Evolutionary conservation across 331 rosid species (phyloP).

Genomic region (Erythrophleum ivorense): DNA sequence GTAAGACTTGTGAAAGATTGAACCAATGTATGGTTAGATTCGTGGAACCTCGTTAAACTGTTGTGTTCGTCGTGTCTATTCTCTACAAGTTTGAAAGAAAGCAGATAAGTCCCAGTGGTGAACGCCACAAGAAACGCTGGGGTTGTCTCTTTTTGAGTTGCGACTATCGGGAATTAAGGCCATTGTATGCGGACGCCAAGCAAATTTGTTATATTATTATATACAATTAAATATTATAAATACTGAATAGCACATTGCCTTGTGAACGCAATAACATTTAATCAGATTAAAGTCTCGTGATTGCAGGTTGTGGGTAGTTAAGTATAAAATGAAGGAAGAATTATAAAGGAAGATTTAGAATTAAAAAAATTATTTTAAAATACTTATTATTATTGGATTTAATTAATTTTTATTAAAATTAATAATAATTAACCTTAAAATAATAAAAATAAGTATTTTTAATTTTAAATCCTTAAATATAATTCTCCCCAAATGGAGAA

Average conservation of each 20-base stretch:
- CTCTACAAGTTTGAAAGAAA: slow-evolving; percentile 31
- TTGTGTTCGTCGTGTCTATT: neutral
- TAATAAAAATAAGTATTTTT: no score
- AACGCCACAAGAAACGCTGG: slow-evolving; percentile 27
- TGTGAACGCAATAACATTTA: no score
- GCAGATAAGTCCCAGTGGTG: slow-evolving; percentile 21
- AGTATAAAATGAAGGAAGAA: neutral
- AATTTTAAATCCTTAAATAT: no score
- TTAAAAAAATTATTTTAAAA: no score
- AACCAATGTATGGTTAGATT: neutral
- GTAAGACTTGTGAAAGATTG: neutral
- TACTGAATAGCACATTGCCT: neutral
- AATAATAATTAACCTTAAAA: no score
- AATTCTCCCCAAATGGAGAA: no score
- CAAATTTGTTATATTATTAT: neutral
- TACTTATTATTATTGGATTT: no score
- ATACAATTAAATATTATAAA: no score
- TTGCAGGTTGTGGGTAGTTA: neutral
- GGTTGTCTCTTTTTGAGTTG: neutral
- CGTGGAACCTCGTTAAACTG: slow-evolving; percentile 38
- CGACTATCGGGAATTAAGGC: slow-evolving; percentile 37
- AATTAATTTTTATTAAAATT: no score
- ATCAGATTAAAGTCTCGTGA: neutral
- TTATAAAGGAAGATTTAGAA: no score
- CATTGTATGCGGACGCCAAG: slow-evolving; percentile 43